Conservation (phyloP, 2,329 filamentous ascomycete species). For the Rhynchosporium secalis region DNA sequence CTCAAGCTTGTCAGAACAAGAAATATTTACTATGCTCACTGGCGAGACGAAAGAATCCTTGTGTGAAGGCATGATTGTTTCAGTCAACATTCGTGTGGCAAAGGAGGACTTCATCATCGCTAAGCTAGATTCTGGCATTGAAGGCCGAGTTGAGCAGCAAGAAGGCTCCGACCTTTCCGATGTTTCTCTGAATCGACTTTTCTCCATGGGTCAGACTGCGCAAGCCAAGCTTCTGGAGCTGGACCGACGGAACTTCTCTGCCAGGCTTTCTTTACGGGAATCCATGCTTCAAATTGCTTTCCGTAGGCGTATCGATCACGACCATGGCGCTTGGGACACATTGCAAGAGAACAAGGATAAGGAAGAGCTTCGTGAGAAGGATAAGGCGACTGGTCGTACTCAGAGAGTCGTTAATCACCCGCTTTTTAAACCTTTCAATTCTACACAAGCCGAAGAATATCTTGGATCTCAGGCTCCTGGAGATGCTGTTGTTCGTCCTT, state of each 20-base stretch:
- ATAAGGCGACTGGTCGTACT: conserved; percentile 78
- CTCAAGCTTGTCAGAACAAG: conserved; percentile 65
- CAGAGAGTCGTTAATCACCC: conserved; percentile 98
- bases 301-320: conserved; percentile 67
- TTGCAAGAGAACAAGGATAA: conserved; percentile 77
- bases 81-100: conserved; percentile 82
- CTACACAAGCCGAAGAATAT: conserved; percentile 89
- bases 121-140: conserved; percentile 90
- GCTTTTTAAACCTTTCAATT: conserved; percentile 90
- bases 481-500: conserved; percentile 92
- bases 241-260: conserved; percentile 81
- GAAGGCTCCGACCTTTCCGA: conserved; percentile 75
- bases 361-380: conserved; percentile 82
- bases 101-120: conserved; percentile 92
- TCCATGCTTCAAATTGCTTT: conserved; percentile 74
- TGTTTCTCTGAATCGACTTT: conserved; percentile 69
- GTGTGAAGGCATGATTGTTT: conserved; percentile 86
- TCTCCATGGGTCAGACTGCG: conserved; percentile 77
- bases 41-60: conserved; percentile 86
- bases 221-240: conserved; percentile 86
- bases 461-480: conserved; percentile 82
- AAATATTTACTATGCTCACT: conserved; percentile 95
- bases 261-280: conserved; percentile 82
- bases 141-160: conserved; percentile 79
- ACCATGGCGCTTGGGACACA: conserved; percentile 84